Evolutionary conservation across 192 early-diverging fungal genomes (phyloP), one percentile per base, ranked within the genome.

Genomic region (Allomyces arbusculus): DNA sequence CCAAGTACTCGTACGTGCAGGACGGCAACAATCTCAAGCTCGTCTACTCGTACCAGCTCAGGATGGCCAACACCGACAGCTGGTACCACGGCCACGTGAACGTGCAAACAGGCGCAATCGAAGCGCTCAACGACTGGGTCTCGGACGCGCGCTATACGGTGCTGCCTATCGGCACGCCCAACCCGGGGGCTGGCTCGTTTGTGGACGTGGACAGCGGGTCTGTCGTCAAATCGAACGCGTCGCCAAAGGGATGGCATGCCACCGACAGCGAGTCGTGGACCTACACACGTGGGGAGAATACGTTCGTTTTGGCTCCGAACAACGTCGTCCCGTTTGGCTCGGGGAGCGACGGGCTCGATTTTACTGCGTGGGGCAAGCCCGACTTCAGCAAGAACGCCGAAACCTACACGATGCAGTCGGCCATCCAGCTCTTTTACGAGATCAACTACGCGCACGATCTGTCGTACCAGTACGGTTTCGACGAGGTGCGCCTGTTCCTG

Each of bases 211-310:
- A 69, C 24, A 66, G 33, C 44, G 64, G 65, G 68, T 69, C 50
- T 55, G 84, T 84, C 4, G 73, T 72, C 7, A 75, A 86, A 68
- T 23, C 62, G 9, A 64, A 70, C 19, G 79, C 84, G 1, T 88
- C 86, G 3, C 87, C 82, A 22, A 61, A 81, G 24, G 88, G 89
- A 22, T 92, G 91, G 84, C 75, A 77, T 66, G 61, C 65, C 19
- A 64, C 45, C 66, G 71, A 70, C 44, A 64, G 25, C 43, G 66
- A 69, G 16, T 66, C 33, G 26, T 84, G 77, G 67, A 88, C 84
- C 61, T 78, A 75, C n/a, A 97, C 91, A 6, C 72, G 82, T 22
- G 94, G 94, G 20, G 94, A 94, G 78, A 97, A 97, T 72, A 91
- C 89, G 40, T 93, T 82, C 75, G 88, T 91, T n/a, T 90, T 90